These are phyloP conservation scores for Cryomyces minteri DNA, from an alignment of 495 filamentous ascomycete genomes.

Conservation along the genomic window DNA sequence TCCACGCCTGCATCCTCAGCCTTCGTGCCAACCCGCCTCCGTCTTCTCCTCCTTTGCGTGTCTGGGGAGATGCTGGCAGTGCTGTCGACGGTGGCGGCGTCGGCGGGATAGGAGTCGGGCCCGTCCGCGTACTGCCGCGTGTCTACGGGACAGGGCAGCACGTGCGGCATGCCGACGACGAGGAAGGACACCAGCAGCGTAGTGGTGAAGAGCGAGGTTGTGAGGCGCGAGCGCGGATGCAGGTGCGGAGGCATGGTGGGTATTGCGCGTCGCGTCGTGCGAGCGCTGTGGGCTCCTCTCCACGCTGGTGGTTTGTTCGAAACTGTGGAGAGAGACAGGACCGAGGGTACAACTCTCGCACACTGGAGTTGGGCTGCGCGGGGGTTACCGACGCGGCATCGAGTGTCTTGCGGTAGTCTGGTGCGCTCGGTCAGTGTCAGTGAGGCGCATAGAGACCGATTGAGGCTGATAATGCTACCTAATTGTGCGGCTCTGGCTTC, in stretches of 20 bases:
- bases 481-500: too few relatives aligned
- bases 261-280: too few relatives aligned
- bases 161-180: slow-evolving; percentile 76
- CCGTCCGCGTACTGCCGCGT: slow-evolving; percentile 42
- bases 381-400: too few relatives aligned
- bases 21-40: slow-evolving; percentile 18
- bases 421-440: too few relatives aligned
- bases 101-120: slow-evolving; percentile 31
- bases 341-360: too few relatives aligned
- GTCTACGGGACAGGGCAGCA: slow-evolving; percentile 75
- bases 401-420: too few relatives aligned
- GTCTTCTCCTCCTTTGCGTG: slow-evolving; percentile 21
- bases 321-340: too few relatives aligned
- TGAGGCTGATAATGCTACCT: too few relatives aligned
- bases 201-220: slow-evolving; percentile 78
- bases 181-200: slow-evolving; percentile 83
- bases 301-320: too few relatives aligned
- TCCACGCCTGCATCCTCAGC: slow-evolving; percentile 18
- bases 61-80: slow-evolving; percentile 2
- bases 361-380: too few relatives aligned
- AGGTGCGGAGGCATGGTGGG: slow-evolving; percentile 68
- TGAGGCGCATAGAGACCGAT: too few relatives aligned
- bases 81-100: slow-evolving; percentile 13
- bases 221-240: slow-evolving; percentile 80
- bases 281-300: too few relatives aligned